Evolutionary conservation across 2,329 filamentous ascomycete genomes (phyloP), one percentile per base, ranked within the genome.

Genomic region (Penicillium paneum): DNA sequence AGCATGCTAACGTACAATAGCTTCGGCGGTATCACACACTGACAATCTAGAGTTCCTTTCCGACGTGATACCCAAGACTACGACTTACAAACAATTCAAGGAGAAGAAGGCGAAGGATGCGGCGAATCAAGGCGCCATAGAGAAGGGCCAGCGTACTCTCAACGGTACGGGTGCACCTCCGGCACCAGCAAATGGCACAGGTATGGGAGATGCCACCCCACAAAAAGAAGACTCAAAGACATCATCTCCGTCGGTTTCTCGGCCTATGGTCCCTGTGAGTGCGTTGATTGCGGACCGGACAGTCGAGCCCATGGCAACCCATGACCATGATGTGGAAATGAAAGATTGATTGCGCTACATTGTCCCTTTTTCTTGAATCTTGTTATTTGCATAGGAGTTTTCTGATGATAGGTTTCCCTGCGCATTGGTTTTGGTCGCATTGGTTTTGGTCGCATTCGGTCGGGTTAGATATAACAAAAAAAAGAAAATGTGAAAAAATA

Each of bases 11-110:
- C 26, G 11, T 35, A 11, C 28, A 47, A 35, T 66, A 91, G 91
- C 92, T 63, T 89, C 85, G 67, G 93, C 94, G 28, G 87, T 97
- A 52, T 84, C 89, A 8, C 88, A 91, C 70, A 86, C 91, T 59
- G 94, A 97, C 73, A 95, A 95, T 71, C 87, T 99, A 48, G 92
- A 99, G 72, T 99, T 99, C 70, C 83, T 99, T 13, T 82, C 89
- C 59, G 94, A 99, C 73, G 84, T 96, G 26, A 89, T 97, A 35
- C 94, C 94, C 54, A 89, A 88, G 71, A 97, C 92, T 1, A 83
- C 87, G 6, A 86, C 90, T 15, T 95, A 86, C 77, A 90, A 89
- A 69, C 83, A 89, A 63, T 83, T 89, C 75, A 93, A 91, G 76
- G 85, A 85, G 66, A 83, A 77, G 63, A 75, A 74, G 59, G 73